phyloP scores from a whole-genome alignment of 2,329 filamentous ascomycete species.

The Fusarium papillatum region DNA sequence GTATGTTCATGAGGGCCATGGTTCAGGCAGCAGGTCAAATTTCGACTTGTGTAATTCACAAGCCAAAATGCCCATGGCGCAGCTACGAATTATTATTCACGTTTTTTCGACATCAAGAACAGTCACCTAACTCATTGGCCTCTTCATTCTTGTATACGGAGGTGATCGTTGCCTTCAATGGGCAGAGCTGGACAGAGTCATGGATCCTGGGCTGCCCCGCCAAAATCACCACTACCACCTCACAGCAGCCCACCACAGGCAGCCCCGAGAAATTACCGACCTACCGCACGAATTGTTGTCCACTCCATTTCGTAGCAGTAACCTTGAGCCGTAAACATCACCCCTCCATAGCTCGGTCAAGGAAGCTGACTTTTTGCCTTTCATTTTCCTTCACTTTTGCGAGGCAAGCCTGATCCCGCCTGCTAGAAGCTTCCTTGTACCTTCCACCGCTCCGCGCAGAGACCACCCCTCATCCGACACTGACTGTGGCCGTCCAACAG shows the following conservation, averaged over 20 bases:
- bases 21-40: not conserved
- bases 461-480: slow-evolving; percentile 35
- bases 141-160: not conserved
- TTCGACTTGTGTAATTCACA: not conserved
- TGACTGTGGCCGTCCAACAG: slow-evolving; percentile 19
- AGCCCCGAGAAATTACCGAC: slow-evolving; percentile 48
- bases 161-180: not conserved
- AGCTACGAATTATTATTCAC: not conserved
- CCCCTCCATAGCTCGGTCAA: slow-evolving; percentile 31
- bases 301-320: slow-evolving; percentile 37
- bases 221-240: slow-evolving; percentile 39
- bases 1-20: not conserved
- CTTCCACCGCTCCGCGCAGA: slow-evolving; percentile 21
- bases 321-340: slow-evolving; percentile 31
- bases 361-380: slow-evolving; percentile 42
- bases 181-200: slow-evolving; percentile 10
- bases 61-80: not conserved
- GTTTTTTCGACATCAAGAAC: not conserved
- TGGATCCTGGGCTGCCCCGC: slow-evolving; percentile 36
- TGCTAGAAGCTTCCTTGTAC: slow-evolving; percentile 27
- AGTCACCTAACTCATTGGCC: not conserved
- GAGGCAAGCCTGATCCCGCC: slow-evolving; percentile 21
- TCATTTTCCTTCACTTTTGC: slow-evolving; percentile 20
- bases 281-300: slow-evolving; percentile 44
- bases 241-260: slow-evolving; percentile 35